Percentiles rank a stretch among this genome's conserved stretches.
Conservation (phyloP, 2,329 filamentous ascomycete genomes). For the Hypoxylon sp. region DNA sequence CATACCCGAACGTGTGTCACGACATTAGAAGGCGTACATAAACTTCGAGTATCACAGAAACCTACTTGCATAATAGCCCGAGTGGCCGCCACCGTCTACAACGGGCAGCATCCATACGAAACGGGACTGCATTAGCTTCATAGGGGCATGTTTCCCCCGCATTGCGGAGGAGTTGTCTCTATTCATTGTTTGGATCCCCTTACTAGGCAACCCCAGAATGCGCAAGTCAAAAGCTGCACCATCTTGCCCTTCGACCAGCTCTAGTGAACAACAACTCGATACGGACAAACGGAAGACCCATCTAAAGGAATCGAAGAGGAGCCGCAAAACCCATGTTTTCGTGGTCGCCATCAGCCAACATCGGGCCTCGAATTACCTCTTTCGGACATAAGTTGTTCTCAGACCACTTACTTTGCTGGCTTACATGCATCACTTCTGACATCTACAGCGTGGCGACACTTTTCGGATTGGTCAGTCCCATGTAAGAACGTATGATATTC, state of each 20-base stretch:
- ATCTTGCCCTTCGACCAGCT: conserved; percentile 1
- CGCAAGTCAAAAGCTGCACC: conserved; percentile 12
- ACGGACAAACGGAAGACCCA: conserved; percentile 41
- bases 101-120: conserved; percentile 5
- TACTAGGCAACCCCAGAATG: conserved; percentile 6
- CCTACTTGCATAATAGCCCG: conserved; percentile 2
- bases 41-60: conserved; percentile 1
- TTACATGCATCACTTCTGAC: conserved; percentile 22
- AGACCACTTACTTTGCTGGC: conserved; percentile 3
- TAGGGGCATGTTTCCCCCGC: conserved; percentile 32
- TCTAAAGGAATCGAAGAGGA: conserved; percentile 14
- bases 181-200: conserved; percentile 12
- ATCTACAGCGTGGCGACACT: conserved; percentile 11
- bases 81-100: conserved; percentile 23
- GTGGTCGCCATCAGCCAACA: conserved; percentile 3
- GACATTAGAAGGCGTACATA: background rate
- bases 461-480: conserved; percentile 17
- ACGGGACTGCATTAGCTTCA: conserved; percentile 31
- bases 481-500: conserved; percentile 20
- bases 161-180: conserved; percentile 36
- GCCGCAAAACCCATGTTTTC: conserved; percentile 16
- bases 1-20: background rate
- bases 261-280: conserved; percentile 1
- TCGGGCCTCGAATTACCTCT: conserved; percentile 24
- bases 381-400: conserved; percentile 34